Evolutionary conservation across 768 basidiomycete species (phyloP), one percentile per base, ranked within the genome.

Genomic region (Tricholoma furcatifolium): DNA sequence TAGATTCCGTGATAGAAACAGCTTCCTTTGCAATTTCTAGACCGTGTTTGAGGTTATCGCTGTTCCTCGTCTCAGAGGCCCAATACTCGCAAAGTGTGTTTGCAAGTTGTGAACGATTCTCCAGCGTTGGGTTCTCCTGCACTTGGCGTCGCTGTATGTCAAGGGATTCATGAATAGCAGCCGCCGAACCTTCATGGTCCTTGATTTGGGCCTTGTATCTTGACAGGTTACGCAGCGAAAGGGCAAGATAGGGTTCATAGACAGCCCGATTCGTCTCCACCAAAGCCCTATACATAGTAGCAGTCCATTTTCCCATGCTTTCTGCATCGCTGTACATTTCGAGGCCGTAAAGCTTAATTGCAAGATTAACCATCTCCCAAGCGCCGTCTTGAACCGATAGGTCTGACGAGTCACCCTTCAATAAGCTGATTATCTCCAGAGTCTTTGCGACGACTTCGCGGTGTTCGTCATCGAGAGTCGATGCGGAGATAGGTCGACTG

Each of bases 331-430:
- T 50, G 46, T 56, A 52, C 58, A 59, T 59, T 30, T 56, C 55
- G 9, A 59, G 58, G n/a, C 34, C 48, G 18, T 56, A 38, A 12
- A 59, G 43, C 27, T 32, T 51, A 34, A 55, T 52, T 8, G 55
- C 47, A 27, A 56, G 55, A 32, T 56, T 53, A 39, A 55, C 51
- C 58, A 59, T 59, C 8, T 59, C 47, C 58, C 54, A 59, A n/a
- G 58, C 58, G 20, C 58, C 54, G 17, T 52, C 47, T 27, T 59
- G 58, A 9, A 59, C 17, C 8, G 58, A 59, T 8, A 56, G 55
- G 5, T 54, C 43, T 21, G 32, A 38, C 3, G 51, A 45, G 23
- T 40, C 36, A 7, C 48, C 56, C 43, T 57, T 47, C 14, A 57
- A 43, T 6, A 50, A 24, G 8, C 32, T 20, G 2, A 57, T 50